Conservation (phyloP, 805 yeast genomes). For the Candida suzukii region DNA sequence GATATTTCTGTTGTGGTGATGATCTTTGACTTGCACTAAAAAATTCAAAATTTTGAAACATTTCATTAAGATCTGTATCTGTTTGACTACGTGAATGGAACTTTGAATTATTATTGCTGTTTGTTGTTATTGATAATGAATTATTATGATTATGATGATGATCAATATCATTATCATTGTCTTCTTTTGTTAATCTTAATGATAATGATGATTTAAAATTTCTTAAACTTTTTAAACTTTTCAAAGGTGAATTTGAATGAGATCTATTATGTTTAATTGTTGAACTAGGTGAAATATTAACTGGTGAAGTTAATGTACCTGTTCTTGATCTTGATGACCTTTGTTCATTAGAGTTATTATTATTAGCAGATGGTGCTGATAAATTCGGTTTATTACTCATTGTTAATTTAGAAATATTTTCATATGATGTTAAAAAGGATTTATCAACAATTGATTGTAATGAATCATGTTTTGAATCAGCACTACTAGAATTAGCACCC, state of each 20-base stretch:
- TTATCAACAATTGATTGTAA: slow-evolving; percentile 6
- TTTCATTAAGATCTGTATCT: background rate
- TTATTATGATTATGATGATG: too few species aligned
- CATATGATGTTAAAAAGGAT: slow-evolving; percentile 9
- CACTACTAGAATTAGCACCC: background rate
- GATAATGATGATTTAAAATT: slow-evolving; percentile 1
- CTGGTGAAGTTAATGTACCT: slow-evolving; percentile 3
- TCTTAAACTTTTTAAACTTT: slow-evolving; percentile 17
- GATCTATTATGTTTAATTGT: slow-evolving; percentile 4
- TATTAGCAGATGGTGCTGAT: background rate
- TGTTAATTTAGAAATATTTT: slow-evolving; percentile 3
- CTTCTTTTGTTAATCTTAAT: slow-evolving; percentile 1
- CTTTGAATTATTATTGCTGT: background rate
- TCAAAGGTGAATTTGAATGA: slow-evolving; percentile 19
- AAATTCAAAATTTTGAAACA: slow-evolving; percentile 15
- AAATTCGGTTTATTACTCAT: background rate
- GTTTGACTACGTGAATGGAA: background rate
- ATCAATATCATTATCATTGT: background rate
- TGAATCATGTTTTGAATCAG: background rate
- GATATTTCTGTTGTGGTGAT: slow-evolving; percentile 12
- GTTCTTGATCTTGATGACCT: slow-evolving; percentile 6
- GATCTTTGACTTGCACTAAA: slow-evolving; percentile 20
- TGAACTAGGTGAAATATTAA: background rate
- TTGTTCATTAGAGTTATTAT: background rate
- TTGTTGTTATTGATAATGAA: too few species aligned